Percentiles rank a stretch among this genome's conserved stretches.
These are phyloP conservation scores for Globisporangium carolinianum DNA, from an alignment of 352 stramenopile genomes.

Conservation along the genomic window DNA sequence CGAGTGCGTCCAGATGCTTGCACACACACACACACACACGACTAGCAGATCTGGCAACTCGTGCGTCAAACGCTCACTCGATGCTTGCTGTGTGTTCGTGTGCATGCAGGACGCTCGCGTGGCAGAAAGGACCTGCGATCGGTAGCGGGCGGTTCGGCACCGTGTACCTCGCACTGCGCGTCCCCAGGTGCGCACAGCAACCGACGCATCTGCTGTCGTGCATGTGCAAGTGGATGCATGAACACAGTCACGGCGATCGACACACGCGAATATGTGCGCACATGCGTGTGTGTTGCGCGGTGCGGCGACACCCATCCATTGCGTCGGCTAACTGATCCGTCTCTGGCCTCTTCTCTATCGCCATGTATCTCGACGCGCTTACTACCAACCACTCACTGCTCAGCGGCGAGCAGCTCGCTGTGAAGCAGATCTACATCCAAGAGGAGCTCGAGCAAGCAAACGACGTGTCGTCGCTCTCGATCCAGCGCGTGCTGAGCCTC, in stretches of 20 bases:
- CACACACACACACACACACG: too few relatives aligned
- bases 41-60: neutral
- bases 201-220: too few relatives aligned
- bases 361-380: neutral
- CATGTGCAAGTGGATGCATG: constrained; percentile 1
- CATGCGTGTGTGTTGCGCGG: too few relatives aligned
- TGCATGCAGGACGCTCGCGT: constrained; percentile 41
- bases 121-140: constrained; percentile 58
- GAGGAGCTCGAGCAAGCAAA: constrained; percentile 69
- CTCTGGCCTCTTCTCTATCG: neutral
- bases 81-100: neutral
- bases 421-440: constrained; percentile 85
- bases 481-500: constrained; percentile 44
- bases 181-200: constrained; percentile 34
- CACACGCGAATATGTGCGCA: constrained; percentile 1
- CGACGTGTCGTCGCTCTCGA: constrained; percentile 48
- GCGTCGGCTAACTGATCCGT: neutral
- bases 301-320: neutral
- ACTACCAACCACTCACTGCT: too few relatives aligned
- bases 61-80: neutral
- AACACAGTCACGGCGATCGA: neutral
- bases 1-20: constrained; percentile 22
- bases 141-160: constrained; percentile 67
- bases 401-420: constrained; percentile 77
- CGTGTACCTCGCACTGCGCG: constrained; percentile 57